phyloP scores from a whole-genome alignment of 306 rosid genomes.

The Lotus japonicus region DNA sequence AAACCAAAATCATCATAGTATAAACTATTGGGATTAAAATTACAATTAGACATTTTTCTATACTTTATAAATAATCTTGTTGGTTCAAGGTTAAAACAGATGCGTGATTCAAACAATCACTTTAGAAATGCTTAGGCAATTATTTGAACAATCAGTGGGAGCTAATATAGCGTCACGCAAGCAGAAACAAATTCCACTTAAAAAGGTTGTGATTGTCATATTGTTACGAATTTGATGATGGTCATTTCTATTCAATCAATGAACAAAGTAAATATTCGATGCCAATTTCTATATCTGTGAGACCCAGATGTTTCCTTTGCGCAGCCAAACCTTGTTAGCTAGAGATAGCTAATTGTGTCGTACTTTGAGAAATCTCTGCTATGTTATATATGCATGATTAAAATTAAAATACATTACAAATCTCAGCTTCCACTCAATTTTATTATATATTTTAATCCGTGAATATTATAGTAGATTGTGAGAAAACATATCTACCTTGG shows the following conservation, averaged over 20 bases:
- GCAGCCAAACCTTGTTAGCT: conserved; percentile 22
- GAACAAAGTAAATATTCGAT: neutral
- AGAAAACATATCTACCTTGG: conserved; percentile 16
- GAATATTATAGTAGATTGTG: neutral
- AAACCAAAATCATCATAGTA: too few species aligned
- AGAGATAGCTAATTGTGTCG: conserved; percentile 6
- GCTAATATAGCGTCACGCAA: neutral
- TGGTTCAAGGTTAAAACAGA: too few species aligned
- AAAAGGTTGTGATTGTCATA: conserved; percentile 23
- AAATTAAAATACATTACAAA: too few species aligned
- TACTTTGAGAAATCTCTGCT: neutral
- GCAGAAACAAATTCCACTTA: neutral
- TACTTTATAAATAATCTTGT: too few species aligned
- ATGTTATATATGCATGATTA: conserved; percentile 1
- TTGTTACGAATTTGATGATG: conserved; percentile 5
- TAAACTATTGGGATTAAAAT: too few species aligned
- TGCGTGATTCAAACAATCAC: too few species aligned
- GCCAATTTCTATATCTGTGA: neutral
- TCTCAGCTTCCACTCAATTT: neutral
- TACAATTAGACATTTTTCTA: too few species aligned
- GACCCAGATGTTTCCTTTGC: conserved; percentile 11
- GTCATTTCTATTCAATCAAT: neutral
- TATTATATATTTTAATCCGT: too few species aligned
- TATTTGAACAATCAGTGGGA: conserved; percentile 4
- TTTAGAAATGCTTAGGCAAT: neutral